Evolutionary conservation across 75 land plant genomes (phyloP).

Genomic region (Azolla pinnata): DNA sequence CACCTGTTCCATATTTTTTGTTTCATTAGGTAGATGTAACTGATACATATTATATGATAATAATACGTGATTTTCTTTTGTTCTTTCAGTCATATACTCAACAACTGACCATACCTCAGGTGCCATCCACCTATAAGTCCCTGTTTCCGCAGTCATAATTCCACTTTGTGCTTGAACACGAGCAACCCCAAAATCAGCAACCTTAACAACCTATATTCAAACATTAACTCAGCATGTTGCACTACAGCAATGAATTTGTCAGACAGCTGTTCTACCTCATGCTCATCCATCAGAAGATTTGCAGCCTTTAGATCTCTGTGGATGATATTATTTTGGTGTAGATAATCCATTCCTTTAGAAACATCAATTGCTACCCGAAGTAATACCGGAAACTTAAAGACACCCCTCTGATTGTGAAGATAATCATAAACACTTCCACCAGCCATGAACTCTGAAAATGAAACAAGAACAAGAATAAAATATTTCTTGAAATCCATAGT

Average conservation of each 20-base stretch:
- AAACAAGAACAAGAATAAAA: no score
- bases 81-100: no score
- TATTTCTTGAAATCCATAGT: no score
- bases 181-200: constrained; percentile 38
- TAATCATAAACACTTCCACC: constrained; percentile 39
- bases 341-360: constrained; percentile 35
- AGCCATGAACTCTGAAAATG: constrained; percentile 36
- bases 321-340: constrained; percentile 32
- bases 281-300: constrained; percentile 31
- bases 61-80: no score
- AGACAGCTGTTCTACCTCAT: constrained; percentile 36
- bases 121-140: constrained; percentile 39
- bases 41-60: no score
- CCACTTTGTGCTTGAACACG: constrained; percentile 29
- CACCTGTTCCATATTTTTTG: no score
- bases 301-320: constrained; percentile 34
- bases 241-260: no score
- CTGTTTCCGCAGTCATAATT: constrained; percentile 35
- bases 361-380: constrained; percentile 34
- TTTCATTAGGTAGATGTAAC: no score
- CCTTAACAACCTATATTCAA: constrained; percentile 27
- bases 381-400: constrained; percentile 25
- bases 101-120: no score
- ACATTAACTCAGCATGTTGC: no score
- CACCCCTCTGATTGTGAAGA: constrained; percentile 24